Conservation (phyloP, 2,329 filamentous ascomycete species). For the Colletotrichum sansevieriae region DNA sequence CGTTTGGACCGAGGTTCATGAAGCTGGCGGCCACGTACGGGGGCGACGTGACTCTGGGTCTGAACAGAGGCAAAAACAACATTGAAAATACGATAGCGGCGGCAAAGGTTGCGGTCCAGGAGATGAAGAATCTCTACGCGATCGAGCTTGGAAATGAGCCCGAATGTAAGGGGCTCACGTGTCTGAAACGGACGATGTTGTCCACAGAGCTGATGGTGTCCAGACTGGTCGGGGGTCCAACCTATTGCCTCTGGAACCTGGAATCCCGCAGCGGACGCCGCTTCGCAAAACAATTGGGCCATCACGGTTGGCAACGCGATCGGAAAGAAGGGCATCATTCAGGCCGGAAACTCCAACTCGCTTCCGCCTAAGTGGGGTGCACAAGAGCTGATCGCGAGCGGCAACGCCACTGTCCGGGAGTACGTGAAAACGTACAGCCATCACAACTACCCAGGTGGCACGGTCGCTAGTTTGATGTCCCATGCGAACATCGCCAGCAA, state of each 20-base stretch:
- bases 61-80: conserved; percentile 67
- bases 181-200: neutral
- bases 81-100: conserved; percentile 67
- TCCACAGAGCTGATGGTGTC: neutral
- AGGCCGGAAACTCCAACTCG: conserved; percentile 56
- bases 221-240: conserved; percentile 54
- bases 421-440: conserved; percentile 59
- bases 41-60: conserved; percentile 64
- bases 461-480: conserved; percentile 58
- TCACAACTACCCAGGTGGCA: conserved; percentile 63
- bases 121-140: conserved; percentile 63
- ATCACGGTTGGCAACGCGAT: conserved; percentile 53
- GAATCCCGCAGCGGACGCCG: conserved; percentile 53
- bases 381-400: conserved; percentile 53
- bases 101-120: conserved; percentile 57
- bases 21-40: conserved; percentile 61
- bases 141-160: conserved; percentile 71
- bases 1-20: conserved; percentile 66
- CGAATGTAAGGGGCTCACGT: conserved; percentile 57
- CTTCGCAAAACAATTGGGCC: conserved; percentile 56
- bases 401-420: conserved; percentile 52
- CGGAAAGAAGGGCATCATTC: conserved; percentile 52
- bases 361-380: conserved; percentile 54
- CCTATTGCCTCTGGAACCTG: conserved; percentile 55
- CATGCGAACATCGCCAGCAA: conserved; percentile 57